These are phyloP conservation scores for Microstegium vimineum DNA, from an alignment of 176 grass and related monocot species.

Conservation along the genomic window DNA sequence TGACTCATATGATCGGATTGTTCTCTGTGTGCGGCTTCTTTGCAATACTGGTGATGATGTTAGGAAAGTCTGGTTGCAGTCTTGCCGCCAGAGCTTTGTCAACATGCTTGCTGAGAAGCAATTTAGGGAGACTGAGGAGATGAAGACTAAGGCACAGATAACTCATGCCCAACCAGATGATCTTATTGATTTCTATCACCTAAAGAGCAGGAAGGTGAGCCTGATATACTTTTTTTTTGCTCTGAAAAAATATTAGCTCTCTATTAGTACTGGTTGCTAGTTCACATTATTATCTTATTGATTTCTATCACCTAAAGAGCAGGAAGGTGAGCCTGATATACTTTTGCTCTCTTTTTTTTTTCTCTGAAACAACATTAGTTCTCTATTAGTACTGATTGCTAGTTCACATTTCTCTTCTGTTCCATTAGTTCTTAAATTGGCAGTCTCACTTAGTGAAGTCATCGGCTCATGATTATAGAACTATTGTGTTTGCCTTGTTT, in stretches of 20 bases:
- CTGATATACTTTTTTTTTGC: background rate
- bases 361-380: background rate
- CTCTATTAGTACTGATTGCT: background rate
- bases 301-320: conserved; percentile 85
- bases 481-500: background rate
- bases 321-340: conserved; percentile 35
- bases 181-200: conserved; percentile 83
- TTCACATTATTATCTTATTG: no score
- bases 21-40: conserved; percentile 61
- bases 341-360: background rate
- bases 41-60: conserved; percentile 64
- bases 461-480: background rate
- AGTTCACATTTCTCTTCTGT: background rate
- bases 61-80: conserved; percentile 61
- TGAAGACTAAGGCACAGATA: conserved; percentile 63
- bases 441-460: background rate
- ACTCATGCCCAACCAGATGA: conserved; percentile 75
- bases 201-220: conserved; percentile 67
- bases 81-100: conserved; percentile 57
- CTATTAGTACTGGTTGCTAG: background rate
- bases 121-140: conserved; percentile 69
- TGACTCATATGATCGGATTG: conserved; percentile 54
- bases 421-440: background rate
- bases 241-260: background rate
- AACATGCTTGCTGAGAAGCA: conserved; percentile 83